Conservation (phyloP, 2,329 filamentous ascomycete species). For the Beauveria asiatica region DNA sequence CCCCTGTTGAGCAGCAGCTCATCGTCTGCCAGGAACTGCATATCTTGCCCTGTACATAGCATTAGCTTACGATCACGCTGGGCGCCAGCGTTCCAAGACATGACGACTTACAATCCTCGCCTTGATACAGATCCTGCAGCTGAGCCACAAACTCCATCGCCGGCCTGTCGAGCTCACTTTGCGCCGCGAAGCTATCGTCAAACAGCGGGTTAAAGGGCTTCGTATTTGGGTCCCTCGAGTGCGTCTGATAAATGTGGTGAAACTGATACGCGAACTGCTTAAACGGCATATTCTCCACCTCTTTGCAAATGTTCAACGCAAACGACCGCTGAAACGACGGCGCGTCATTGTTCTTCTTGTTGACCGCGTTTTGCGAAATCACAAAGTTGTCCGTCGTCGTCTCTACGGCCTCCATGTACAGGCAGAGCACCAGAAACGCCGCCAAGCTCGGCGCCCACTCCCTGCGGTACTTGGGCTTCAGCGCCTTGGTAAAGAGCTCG, state of each 20-base stretch:
- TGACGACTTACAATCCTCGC: conserved; percentile 34
- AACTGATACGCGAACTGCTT: conserved; percentile 53
- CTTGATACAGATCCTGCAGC: conserved; percentile 36
- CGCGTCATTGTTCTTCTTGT: conserved; percentile 28
- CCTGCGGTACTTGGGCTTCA: conserved; percentile 44
- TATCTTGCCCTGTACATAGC: conserved; percentile 24
- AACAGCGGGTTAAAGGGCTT: conserved; percentile 49
- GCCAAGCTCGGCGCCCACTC: conserved; percentile 51
- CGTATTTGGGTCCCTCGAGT: conserved; percentile 38
- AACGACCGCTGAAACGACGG: conserved; percentile 32
- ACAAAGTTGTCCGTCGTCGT: conserved; percentile 44
- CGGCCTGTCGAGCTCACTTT: conserved; percentile 37
- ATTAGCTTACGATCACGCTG: neutral
- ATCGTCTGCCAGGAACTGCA: conserved; percentile 36
- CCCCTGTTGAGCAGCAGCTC: conserved; percentile 37
- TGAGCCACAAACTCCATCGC: conserved; percentile 37
- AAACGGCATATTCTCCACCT: conserved; percentile 51
- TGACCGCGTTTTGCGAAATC: conserved; percentile 42
- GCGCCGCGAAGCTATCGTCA: conserved; percentile 32
- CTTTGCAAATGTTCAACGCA: conserved; percentile 38
- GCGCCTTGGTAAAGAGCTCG: conserved; percentile 41
- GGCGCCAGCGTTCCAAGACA: neutral
- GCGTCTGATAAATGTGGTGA: conserved; percentile 51
- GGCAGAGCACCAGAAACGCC: conserved; percentile 46
- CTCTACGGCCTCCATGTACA: conserved; percentile 52